A percentile compares a stretch with the other conserved stretches of the same genome.
These are phyloP conservation scores for Umbilicaria muhlenbergii DNA, from an alignment of 495 filamentous ascomycete species.

Conservation along the genomic window DNA sequence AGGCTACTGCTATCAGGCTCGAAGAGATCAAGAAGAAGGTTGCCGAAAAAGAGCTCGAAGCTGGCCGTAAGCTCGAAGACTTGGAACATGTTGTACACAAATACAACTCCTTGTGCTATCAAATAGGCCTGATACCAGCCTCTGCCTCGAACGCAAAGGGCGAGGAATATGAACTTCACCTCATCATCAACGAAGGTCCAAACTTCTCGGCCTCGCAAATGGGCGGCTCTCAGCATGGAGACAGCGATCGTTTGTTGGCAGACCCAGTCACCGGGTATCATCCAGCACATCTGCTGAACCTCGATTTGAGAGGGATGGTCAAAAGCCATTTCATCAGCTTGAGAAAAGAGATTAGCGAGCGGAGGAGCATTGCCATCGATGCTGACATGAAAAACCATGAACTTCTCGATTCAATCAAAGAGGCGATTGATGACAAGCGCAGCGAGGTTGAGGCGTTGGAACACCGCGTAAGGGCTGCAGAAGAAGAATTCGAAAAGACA, in stretches of 20 bases:
- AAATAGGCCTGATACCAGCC: constrained; percentile 75
- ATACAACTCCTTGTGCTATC: constrained; percentile 88
- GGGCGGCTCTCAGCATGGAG: constrained; percentile 30
- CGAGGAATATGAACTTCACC: constrained; percentile 62
- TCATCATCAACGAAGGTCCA: constrained; percentile 50
- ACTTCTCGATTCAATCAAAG: constrained; percentile 78
- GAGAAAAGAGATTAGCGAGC: constrained; percentile 75
- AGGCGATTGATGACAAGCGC: constrained; percentile 86
- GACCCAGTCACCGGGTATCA: constrained; percentile 77
- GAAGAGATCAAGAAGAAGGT: constrained; percentile 72
- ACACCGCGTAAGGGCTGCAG: constrained; percentile 65
- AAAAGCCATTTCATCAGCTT: constrained; percentile 62
- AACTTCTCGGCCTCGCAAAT: constrained; percentile 66
- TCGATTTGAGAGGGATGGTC: constrained; percentile 69
- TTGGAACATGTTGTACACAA: constrained; percentile 71
- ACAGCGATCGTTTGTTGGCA: constrained; percentile 52
- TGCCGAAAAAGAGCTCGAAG: constrained; percentile 69
- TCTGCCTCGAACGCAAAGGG: constrained; percentile 76
- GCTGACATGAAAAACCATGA: constrained; percentile 83
- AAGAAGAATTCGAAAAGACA: constrained; percentile 86
- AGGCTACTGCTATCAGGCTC: constrained; percentile 52
- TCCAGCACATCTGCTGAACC: constrained; percentile 68
- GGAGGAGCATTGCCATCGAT: constrained; percentile 66
- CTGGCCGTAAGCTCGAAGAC: constrained; percentile 70
- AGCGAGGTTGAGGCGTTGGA: constrained; percentile 86